Evolutionary conservation across 1,284 basidiomycete genomes (phyloP), one percentile per base, ranked within the genome.

Genomic region (Rhodotorula sp.): DNA sequence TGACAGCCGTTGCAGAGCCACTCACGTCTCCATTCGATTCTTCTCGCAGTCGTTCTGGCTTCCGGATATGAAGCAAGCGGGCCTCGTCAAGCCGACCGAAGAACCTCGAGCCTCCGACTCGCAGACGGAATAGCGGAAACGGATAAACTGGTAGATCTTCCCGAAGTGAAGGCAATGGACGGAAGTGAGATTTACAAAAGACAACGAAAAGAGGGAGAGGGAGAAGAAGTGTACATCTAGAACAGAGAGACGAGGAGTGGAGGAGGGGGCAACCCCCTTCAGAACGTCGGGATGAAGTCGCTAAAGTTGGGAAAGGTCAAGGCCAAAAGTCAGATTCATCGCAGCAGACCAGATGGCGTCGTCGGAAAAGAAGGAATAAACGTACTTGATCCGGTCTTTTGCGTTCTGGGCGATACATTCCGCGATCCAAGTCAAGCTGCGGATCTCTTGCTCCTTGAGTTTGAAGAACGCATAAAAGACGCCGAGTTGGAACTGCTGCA

Each of bases 391-490:
- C 82, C 94, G 87, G 79, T 95, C 92, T 81, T 89, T 88, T 65
- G 93, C 93, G 82, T 95, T 90, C 84, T 97, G 93, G 21, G 92
- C 92, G 77, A 97, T 95, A 81, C 93, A 97, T 63, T 80, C 79
- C 4, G 77, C 76, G 58, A 79, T 76, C 75, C 75, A 78, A 48
- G 93, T 95, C 79, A 99, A 82, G 80, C 93, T 97, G 77, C 97
- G 85, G 75, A 99, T 95, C 84, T 99, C 97, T 84, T 99, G 97
- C 84, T 99, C 97, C 86, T 99, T 99, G 81, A 99, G 85, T 84
- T 97, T 97, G 82, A 95, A 85, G 79, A 94, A 95, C 79, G 89
- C 89, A 81, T 95, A 97, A 81, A 97, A 97, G 52, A 95, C 88
- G 49, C 89, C 91, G 78, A 90, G 90, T 81, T 76, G 76, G 59